These are phyloP conservation scores for Penicillium nordicum DNA, from an alignment of 2,329 filamentous ascomycete genomes.

Conservation along the genomic window DNA sequence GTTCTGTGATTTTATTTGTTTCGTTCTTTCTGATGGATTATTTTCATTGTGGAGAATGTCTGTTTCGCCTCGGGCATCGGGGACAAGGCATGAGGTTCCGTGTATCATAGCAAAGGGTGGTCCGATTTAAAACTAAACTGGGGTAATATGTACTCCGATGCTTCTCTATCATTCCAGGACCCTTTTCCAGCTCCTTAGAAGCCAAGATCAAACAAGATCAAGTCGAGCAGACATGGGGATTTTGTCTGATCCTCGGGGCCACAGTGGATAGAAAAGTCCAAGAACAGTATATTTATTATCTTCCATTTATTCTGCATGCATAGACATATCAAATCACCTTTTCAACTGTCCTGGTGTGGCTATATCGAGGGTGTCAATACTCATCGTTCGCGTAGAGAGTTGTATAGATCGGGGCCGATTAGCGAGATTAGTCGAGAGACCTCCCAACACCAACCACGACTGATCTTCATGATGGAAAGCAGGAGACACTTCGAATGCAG, in stretches of 20 bases:
- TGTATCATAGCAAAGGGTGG: slow-evolving; percentile 11
- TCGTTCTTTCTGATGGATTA: slow-evolving; percentile 4
- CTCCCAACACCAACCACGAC: background rate
- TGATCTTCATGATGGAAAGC: slow-evolving; percentile 6
- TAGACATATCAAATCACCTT: background rate
- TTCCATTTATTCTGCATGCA: background rate
- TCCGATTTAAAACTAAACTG: background rate
- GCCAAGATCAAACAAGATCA: slow-evolving; percentile 11
- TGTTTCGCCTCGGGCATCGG: background rate
- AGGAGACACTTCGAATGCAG: background rate
- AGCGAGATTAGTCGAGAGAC: slow-evolving; percentile 10
- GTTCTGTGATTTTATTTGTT: slow-evolving; percentile 9
- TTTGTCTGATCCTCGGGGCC: slow-evolving; percentile 12
- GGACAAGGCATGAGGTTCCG: slow-evolving; percentile 9
- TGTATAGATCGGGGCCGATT: slow-evolving; percentile 12
- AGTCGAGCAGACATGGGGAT: background rate
- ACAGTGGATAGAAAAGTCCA: background rate
- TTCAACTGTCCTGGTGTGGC: background rate
- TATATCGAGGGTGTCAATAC: background rate
- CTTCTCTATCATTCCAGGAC: background rate
- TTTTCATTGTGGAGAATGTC: slow-evolving; percentile 1
- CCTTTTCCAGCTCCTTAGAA: background rate
- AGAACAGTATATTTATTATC: background rate
- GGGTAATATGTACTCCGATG: background rate
- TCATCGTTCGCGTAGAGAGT: background rate